These are phyloP conservation scores for Auricularia auricula-judae DNA, from an alignment of 768 basidiomycete species.

Conservation along the genomic window DNA sequence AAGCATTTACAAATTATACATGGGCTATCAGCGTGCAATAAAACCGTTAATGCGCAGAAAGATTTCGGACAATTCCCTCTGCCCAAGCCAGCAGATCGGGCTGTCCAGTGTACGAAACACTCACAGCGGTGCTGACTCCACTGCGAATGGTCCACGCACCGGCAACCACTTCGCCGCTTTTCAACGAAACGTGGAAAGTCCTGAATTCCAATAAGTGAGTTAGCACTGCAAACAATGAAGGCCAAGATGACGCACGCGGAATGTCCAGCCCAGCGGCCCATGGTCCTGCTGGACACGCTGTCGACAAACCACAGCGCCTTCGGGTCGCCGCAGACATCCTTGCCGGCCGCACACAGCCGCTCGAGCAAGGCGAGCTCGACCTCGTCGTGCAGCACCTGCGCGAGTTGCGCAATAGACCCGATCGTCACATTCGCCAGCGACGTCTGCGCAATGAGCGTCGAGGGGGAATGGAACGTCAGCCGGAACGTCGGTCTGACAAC, in stretches of 20 bases:
- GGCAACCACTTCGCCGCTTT: not conserved
- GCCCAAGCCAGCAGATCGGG: not conserved
- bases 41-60: not conserved
- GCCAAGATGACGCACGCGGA: constrained; percentile 45
- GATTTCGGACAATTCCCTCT: not conserved
- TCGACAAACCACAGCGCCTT: constrained; percentile 72
- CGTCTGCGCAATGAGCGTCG: constrained; percentile 64
- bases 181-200: constrained; percentile 49
- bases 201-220: constrained; percentile 23
- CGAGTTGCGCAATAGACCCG: constrained; percentile 65
- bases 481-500: constrained; percentile 53
- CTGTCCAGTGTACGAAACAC: not conserved
- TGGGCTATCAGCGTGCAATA: too few species aligned
- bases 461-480: constrained; percentile 67
- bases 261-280: constrained; percentile 74
- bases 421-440: constrained; percentile 68
- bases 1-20: too few species aligned
- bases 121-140: not conserved
- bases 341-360: constrained; percentile 58
- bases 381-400: constrained; percentile 67
- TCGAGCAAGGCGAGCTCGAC: constrained; percentile 59
- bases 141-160: not conserved
- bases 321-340: constrained; percentile 36
- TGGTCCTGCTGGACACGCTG: constrained; percentile 43
- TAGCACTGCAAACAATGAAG: not conserved